Evolutionary conservation across 192 early-diverging fungal species (phyloP).

Genomic region (Piromyces finnis): DNA sequence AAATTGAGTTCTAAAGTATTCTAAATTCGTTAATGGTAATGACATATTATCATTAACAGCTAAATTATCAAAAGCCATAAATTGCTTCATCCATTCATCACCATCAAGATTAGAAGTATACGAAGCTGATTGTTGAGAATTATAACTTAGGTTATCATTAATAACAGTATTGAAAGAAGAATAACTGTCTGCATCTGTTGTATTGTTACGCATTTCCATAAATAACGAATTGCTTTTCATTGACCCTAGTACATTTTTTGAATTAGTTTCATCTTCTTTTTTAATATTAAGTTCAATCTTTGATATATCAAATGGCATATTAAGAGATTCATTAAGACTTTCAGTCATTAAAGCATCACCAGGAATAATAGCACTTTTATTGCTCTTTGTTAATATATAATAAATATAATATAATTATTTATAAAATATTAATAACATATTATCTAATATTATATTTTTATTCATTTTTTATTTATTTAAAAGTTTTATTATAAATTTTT

Average conservation of each 20-base stretch:
- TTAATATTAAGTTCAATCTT: background rate
- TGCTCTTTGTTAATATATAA: too few relatives aligned
- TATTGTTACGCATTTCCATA: background rate
- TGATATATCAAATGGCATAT: background rate
- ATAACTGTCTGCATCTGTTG: background rate
- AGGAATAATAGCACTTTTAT: background rate
- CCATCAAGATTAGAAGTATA: background rate
- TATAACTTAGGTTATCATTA: background rate
- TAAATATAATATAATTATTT: too few relatives aligned
- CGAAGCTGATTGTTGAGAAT: background rate
- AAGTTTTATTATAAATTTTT: too few relatives aligned
- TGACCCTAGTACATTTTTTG: background rate
- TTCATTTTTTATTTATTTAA: too few relatives aligned
- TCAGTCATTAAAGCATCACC: background rate
- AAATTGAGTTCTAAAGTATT: background rate
- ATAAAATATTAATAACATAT: too few relatives aligned
- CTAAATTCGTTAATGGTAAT: background rate
- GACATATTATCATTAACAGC: background rate
- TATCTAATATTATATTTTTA: too few relatives aligned
- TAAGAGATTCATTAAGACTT: background rate
- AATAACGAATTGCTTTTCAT: background rate
- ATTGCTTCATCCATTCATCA: slow-evolving; percentile 6
- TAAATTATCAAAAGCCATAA: slow-evolving; percentile 2
- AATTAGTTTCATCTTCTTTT: background rate
- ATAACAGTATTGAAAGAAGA: background rate